Base-by-base conservation (phyloP, 2,329 filamentous ascomycete genomes). In the Davidsoniella virescens region DNA sequence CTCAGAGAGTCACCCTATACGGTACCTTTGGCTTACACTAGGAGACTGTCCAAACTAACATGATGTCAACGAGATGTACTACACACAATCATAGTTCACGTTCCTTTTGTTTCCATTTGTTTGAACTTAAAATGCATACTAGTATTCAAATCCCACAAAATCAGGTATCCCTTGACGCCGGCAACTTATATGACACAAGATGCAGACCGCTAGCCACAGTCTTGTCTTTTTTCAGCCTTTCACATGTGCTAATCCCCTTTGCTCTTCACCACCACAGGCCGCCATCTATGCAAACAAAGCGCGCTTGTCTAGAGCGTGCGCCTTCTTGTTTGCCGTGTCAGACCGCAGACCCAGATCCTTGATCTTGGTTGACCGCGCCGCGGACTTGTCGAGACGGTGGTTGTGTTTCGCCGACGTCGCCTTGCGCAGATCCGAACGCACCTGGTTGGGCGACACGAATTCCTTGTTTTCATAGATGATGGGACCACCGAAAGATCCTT, bases 391-490 rank as follows among this genome's bases (percentile, higher is more conserved):
- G 26, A 80, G 77, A 54, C 92, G 75, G 51, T 74, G 72, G 57
- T 85, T 84, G 68, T 93, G 90, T 57, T 78, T 78, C 45, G 78
- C 75, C 0, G 88, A 86, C 70, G 86, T 87, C 57, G 75, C 71
- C 65, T 78, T 71, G 58, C 86, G 73, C 57, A 94, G 65, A 56
- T 96, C 92, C 39, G 86, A 73, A 57, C 92, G 75, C 56, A 96
- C 78, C 67, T 95, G 86, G 75, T 98, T 98, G 8, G 92, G 92
- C 57, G 84, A 92, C 49, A 98, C 85, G 60, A 94, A 98, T 64
- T 94, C 83, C 72, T 87, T 92, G 70, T 96, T 96, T 71, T 96
- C 87, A 68, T 94, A 98, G 61, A 98, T 93, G 56, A 96, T 87
- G 2, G 92, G 90, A 0, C 92, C 92, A 49, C 90, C 90, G 59